Conservation (phyloP, 345 rosid species). For the Crucihimalaya himalaica region DNA sequence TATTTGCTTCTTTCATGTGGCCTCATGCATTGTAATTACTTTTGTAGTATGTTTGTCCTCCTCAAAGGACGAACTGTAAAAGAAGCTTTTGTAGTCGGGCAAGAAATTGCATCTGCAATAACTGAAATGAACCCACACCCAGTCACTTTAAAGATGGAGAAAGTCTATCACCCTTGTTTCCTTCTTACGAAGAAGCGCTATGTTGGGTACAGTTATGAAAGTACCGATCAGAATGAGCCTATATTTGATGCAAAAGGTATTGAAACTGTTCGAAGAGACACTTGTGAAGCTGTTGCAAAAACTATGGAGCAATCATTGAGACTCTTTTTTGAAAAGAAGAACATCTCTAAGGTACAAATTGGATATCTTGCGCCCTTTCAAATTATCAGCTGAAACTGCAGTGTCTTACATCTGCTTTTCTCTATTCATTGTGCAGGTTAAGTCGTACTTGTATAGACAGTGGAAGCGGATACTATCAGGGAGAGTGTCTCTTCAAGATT, state of each 20-base stretch:
- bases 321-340: conserved; percentile 71
- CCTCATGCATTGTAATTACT: conserved; percentile 32
- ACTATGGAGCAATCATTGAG: conserved; percentile 88
- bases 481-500: conserved; percentile 88
- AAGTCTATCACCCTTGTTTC: conserved; percentile 91
- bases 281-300: conserved; percentile 84
- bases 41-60: conserved; percentile 92
- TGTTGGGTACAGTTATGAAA: conserved; percentile 95
- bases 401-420: conserved; percentile 20
- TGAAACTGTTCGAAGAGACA: conserved; percentile 95
- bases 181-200: conserved; percentile 95
- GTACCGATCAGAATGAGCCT: conserved; percentile 70
- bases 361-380: conserved; percentile 7
- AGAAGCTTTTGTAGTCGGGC: conserved; percentile 74
- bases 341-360: conserved; percentile 57
- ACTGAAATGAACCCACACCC: conserved; percentile 93
- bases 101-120: conserved; percentile 82
- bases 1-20: conserved; percentile 16
- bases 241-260: conserved; percentile 94
- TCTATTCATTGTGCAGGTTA: conserved; percentile 51
- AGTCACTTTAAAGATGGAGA: conserved; percentile 91
- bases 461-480: conserved; percentile 87
- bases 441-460: conserved; percentile 79
- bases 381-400: conserved; percentile 14
- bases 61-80: conserved; percentile 73